Conservation (phyloP, 306 rosid genomes). For the Abrus precatorius region DNA sequence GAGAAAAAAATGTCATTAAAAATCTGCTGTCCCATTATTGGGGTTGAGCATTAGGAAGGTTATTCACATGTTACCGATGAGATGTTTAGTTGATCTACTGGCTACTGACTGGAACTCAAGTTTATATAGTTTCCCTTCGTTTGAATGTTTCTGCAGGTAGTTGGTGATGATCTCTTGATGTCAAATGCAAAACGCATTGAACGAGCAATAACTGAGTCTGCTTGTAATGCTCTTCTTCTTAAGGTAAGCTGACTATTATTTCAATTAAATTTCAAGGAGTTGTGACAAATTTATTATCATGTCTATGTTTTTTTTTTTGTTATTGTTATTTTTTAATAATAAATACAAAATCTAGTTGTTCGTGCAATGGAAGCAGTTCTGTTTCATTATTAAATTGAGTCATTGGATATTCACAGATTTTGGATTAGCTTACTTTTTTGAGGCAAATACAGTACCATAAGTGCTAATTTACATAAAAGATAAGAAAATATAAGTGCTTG, state of each 20-base stretch:
- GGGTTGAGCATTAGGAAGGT: conserved; percentile 17
- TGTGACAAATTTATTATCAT: background rate
- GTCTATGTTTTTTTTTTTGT: background rate
- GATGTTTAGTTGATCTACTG: conserved; percentile 35
- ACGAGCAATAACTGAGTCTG: conserved; percentile 76
- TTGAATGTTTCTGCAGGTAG: conserved; percentile 73
- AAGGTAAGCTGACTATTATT: conserved; percentile 70
- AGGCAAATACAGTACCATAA: conserved; percentile 26
- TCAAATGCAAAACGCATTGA: conserved; percentile 87
- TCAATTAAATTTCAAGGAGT: conserved; percentile 12
- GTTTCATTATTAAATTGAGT: conserved; percentile 40
- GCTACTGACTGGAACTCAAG: conserved; percentile 39
- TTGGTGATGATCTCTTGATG: conserved; percentile 88
- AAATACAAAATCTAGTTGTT: conserved; percentile 7
- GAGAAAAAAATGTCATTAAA: background rate
- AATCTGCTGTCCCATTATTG: conserved; percentile 6
- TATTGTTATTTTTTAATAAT: background rate
- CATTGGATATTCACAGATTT: conserved; percentile 31
- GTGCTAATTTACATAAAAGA: conserved; percentile 20
- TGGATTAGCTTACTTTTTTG: conserved; percentile 7
- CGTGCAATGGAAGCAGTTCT: conserved; percentile 29
- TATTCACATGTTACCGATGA: conserved; percentile 21
- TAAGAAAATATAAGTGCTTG: background rate
- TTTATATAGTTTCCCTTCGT: conserved; percentile 38
- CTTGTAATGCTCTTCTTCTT: conserved; percentile 88